Evolutionary conservation across 495 filamentous ascomycete genomes (phyloP), one percentile per base, ranked within the genome.

Genomic region (Aspergillus sclerotiicarbonarius): DNA sequence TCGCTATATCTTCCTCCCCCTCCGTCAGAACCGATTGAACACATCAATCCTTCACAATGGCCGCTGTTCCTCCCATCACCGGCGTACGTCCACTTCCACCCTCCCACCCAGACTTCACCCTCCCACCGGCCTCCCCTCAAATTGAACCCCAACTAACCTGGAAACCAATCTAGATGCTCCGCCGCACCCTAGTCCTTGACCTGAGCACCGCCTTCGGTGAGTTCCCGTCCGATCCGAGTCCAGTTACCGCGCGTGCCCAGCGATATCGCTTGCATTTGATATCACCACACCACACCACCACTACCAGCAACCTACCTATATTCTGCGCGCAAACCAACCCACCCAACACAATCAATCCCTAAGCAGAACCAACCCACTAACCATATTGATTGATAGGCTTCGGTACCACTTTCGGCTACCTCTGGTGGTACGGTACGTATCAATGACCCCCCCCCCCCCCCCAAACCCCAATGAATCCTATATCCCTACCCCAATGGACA

Each of bases 341-440:
- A 41, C 35, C 9, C 35, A 37, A 33, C 31, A 5, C 31, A 33
- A 6, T 6, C 31, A 33, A 10, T 33, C 31, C 31, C 5, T 33
- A 33, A 33, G 31, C 35, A 37, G 10, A 2, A 37, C 35, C 15
- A 37, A 37, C 35, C n/a, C n/a, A n/a, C n/a, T n/a, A n/a, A n/a
- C n/a, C n/a, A n/a, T n/a, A n/a, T n/a, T n/a, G n/a, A n/a, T n/a
- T n/a, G n/a, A n/a, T n/a, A 86, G 88, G 88, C 70, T 81, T 89
- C 71, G 88, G 88, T 61, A 80, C 80, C 61, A 80, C 87, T 58
- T 80, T 82, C 71, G 89, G 87, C 66, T 91, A 89, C 75, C 78
- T 84, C 70, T 92, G 80, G 75, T 92, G 90, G 89, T 92, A 90
- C 76, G 88, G 84, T 88, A 85, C 60, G 85, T 87, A 74, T 29